Evolutionary conservation across 2,329 filamentous ascomycete species (phyloP), one percentile per base, ranked within the genome.

Genomic region (Keithomyces neogunnii): DNA sequence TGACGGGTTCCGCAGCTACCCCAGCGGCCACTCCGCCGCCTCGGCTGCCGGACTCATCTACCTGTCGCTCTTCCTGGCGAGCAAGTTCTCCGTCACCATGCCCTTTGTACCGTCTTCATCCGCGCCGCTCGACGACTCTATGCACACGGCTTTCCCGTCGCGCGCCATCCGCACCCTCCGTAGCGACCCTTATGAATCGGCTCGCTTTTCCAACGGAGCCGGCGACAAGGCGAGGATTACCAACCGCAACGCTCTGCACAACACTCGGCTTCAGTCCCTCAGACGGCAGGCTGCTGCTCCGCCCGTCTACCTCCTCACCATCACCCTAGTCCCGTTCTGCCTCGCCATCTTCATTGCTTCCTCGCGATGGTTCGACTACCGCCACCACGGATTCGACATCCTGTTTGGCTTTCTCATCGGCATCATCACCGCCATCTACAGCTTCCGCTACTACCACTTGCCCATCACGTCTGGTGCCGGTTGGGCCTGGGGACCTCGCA

Each of bases 371-470:
- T 90, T 85, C 53, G 85, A 96, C 66, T 95, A 85, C 71, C 83
- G 88, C 39, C 92, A 97, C 67, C 88, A 92, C 65, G 90, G 85
- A n/a, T 92, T 96, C 65, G 92, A 97, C 57, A 88, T 96, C 57
- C 70, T 96, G 2, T 89, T 87, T 56, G 92, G 92, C n/a, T 86
- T 85, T 51, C 57, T 87, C 10, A 86, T 96, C 55, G 92, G 92
- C 7, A 77, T 85, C 11, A 69, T 83, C 44, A 80, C 80, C 38
- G 80, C 88, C 26, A 84, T 84, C 64, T 82, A 92, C 59, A 80
- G 84, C 3, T 96, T 96, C 72, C 77, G 87, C 29, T 89, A 85
- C 72, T 96, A 96, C 64, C 89, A 96, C 63, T 71, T 93, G 8
- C 89, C 90, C 1, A 82, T 95, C 55, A 62, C 58, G 28, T 62